Base-by-base conservation (phyloP, 2,329 filamentous ascomycete species). In the Ceratocystis destructans region DNA sequence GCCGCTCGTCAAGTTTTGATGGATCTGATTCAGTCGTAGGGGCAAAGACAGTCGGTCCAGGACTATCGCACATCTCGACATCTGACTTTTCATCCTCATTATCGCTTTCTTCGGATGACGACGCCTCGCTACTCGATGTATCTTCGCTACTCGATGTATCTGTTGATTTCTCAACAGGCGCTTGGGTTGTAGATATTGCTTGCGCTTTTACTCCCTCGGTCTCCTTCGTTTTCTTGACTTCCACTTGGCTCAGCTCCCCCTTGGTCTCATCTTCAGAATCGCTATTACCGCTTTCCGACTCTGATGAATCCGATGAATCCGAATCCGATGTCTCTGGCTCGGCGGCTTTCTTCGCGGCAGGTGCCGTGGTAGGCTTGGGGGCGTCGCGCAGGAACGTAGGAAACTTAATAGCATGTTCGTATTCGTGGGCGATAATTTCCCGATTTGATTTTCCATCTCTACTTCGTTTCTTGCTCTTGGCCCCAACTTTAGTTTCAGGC, bases 381-480 rank as follows among this genome's bases (percentile, higher is more conserved):
- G 71, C 59, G 5, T 80, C 78, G 73, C 89, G 90, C 67, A 96
- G 75, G 73, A 96, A 96, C 3, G 83, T 88, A 0, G 91, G 89
- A 69, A 90, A 87, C 71, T 90, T 93, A 46, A 84, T 85, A 6
- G 88, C 91, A 73, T 90, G 91, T 71, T 88, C 84, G 73, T 96
- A 97, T 73, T 99, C 94, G 75, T 97, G 92, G 2, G 97, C 82
- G 3, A 90, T 79, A 1, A 87, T 80, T 68, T 88, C 83, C 15
- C 79, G 74, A 12, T 71, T 69, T 64, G 72, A 73, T 65, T 74
- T 80, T 59, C 81, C 80, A 71, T 84, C 82, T 68, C 80, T 83
- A 70, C 83, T 83, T 73, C 82, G 84, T 71, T 84, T 85, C 70
- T 82, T 85, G 70, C 80, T 80, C 69, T 79, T 78, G 15, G 75